Base-by-base conservation (phyloP, 2,329 filamentous ascomycete genomes). In the Pyricularia sp. region DNA sequence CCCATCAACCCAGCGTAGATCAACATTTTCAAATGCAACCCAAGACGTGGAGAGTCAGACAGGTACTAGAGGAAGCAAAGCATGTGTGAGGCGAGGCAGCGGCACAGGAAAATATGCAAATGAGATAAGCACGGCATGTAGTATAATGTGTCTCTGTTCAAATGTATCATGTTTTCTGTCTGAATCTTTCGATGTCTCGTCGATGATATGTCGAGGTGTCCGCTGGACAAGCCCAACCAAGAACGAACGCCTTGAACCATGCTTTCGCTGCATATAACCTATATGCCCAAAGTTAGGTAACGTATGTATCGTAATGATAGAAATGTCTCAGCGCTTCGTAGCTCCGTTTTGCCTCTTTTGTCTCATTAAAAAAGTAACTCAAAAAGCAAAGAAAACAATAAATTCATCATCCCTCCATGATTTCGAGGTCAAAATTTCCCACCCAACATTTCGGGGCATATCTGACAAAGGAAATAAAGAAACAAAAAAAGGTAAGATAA, bases 391-490 rank as follows among this genome's bases (percentile, higher is more conserved):
- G 20, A 50, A 26, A 66, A 50, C 23, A 66, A 50, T 4, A 59
- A 31, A 30, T 67, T 28, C 36, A 65, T 31, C 68, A 30, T 58
- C 42, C 42, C 65, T 58, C 26, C 65, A 11, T 50, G n/a, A 58
- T 67, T 50, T 31, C 30, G 25, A 66, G 65, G 65, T 67, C 42
- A 20, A 30, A 63, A 23, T 55, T 63, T 63, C 55, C 36, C 26
- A 11, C 33, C 65, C 33, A 30, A 25, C 33, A 31, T 28, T 17
- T 36, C 33, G 12, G 14, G 50, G 50, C 26, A 55, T 30, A 31
- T 31, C 33, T 33, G 65, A 58, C 42, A 67, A 67, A 67, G 25
- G 65, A 59, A 67, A 67, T 14, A n/a, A 67, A 23, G 28, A 42
- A 20, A 42, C n/a, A 25, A 55, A 66, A 65, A 36, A 36, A 36